Evolutionary conservation across 177 flowering plant genomes (phyloP).

Genomic region (Vitis hybrid): DNA sequence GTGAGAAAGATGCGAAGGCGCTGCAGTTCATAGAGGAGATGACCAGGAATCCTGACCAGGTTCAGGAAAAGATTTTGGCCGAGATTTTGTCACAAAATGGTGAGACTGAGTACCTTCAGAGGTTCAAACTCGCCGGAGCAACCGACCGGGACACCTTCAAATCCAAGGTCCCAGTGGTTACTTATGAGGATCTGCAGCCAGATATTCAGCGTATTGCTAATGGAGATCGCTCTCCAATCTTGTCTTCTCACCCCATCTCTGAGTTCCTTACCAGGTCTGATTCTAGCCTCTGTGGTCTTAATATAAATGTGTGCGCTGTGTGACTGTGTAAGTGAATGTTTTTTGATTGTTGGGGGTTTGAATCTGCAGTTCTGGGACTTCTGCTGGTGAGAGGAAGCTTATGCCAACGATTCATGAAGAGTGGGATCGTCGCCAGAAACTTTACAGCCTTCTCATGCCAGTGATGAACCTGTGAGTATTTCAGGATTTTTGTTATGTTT

Average conservation of each 20-base stretch:
- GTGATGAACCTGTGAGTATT: slow-evolving; percentile 76
- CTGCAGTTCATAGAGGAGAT: slow-evolving; percentile 63
- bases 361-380: slow-evolving; percentile 72
- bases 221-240: slow-evolving; percentile 71
- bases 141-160: slow-evolving; percentile 68
- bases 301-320: background rate
- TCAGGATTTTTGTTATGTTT: background rate
- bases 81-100: slow-evolving; percentile 57
- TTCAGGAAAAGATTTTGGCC: slow-evolving; percentile 56
- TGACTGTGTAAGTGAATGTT: background rate
- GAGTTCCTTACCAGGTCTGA: slow-evolving; percentile 85
- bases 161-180: slow-evolving; percentile 58
- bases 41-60: slow-evolving; percentile 52
- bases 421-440: slow-evolving; percentile 59
- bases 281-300: background rate
- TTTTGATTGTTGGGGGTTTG: background rate
- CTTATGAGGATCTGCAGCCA: slow-evolving; percentile 75
- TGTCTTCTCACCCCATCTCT: slow-evolving; percentile 65
- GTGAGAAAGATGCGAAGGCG: slow-evolving; percentile 55
- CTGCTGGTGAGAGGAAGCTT: slow-evolving; percentile 77
- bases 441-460: slow-evolving; percentile 85
- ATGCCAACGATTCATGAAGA: slow-evolving; percentile 81
- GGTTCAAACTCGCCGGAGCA: slow-evolving; percentile 47
- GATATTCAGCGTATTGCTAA: slow-evolving; percentile 76
- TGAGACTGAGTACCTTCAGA: slow-evolving; percentile 61